A percentile compares a stretch with the other conserved stretches of the same genome.
These are phyloP conservation scores for Xylaria palmicola DNA, from an alignment of 495 filamentous ascomycete genomes.

Conservation along the genomic window DNA sequence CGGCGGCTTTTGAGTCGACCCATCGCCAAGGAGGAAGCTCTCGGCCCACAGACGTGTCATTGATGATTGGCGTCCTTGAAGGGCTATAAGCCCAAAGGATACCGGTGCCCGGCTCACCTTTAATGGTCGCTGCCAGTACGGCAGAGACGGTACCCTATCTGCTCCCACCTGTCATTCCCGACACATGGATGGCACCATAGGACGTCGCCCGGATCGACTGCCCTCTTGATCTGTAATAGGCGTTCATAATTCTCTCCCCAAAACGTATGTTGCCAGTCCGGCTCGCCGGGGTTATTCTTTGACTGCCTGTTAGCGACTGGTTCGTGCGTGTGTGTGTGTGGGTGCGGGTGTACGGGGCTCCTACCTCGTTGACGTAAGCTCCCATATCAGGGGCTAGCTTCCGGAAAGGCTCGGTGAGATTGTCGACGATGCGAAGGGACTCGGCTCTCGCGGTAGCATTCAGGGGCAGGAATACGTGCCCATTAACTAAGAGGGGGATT, in stretches of 20 bases:
- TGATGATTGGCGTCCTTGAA: not conserved
- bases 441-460: constrained; percentile 35
- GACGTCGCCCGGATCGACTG: constrained; percentile 56
- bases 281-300: constrained; percentile 49
- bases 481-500: constrained; percentile 22
- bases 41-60: not conserved
- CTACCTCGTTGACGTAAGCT: constrained; percentile 44
- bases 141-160: constrained; percentile 35
- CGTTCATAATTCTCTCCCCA: constrained; percentile 52
- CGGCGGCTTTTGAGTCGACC: not conserved
- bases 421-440: constrained; percentile 41
- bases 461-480: constrained; percentile 41
- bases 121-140: constrained; percentile 11
- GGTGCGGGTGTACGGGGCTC: not conserved
- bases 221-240: constrained; percentile 48
- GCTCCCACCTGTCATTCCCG: constrained; percentile 59
- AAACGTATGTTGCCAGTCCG: constrained; percentile 48
- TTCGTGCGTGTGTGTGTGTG: not conserved
- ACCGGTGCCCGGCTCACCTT: not conserved
- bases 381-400: constrained; percentile 38
- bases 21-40: not conserved
- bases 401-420: constrained; percentile 40
- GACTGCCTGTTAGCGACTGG: constrained; percentile 11
- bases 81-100: not conserved
- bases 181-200: constrained; percentile 62